These are phyloP conservation scores for Neolentinus lepideus DNA, from an alignment of 1,284 basidiomycete genomes.

Conservation along the genomic window DNA sequence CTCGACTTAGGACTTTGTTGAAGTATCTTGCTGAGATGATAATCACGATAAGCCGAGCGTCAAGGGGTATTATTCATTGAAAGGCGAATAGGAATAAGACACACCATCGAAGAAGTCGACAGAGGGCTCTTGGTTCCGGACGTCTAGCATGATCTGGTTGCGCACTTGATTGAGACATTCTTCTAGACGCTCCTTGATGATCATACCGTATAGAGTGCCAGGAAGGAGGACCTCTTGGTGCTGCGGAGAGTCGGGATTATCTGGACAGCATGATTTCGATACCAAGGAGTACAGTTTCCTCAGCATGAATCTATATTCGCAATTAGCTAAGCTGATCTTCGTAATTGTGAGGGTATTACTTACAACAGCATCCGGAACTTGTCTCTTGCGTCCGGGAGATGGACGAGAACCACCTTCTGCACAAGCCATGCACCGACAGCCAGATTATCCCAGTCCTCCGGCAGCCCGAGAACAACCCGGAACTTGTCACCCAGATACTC, in stretches of 20 bases:
- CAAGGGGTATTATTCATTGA: too few species aligned
- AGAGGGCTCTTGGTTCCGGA: conserved; percentile 61
- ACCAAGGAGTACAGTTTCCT: conserved; percentile 94
- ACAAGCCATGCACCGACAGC: conserved; percentile 83
- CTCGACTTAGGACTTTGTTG: conserved; percentile 66
- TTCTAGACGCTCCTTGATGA: conserved; percentile 96
- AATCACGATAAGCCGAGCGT: conserved; percentile 9
- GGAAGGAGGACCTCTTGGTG: conserved; percentile 98
- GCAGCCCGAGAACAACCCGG: conserved; percentile 84
- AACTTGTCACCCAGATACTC: conserved; percentile 99
- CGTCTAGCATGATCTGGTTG: conserved; percentile 68
- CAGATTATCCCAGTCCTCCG: conserved; percentile 90
- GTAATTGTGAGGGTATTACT: conserved; percentile 22
- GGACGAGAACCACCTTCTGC: conserved; percentile 85
- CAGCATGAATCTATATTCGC: conserved; percentile 79
- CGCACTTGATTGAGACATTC: conserved; percentile 81
- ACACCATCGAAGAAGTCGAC: conserved; percentile 86
- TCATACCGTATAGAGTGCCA: conserved; percentile 92
- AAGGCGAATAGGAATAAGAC: conserved; percentile 20
- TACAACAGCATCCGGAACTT: conserved; percentile 97
- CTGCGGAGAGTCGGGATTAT: conserved; percentile 98
- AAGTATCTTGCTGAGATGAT: conserved; percentile 88
- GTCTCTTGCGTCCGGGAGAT: conserved; percentile 85
- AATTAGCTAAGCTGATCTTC: neutral
- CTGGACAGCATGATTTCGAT: conserved; percentile 85